Conservation (phyloP, 176 grass and related monocot species). For the Oryza brachyantha region DNA sequence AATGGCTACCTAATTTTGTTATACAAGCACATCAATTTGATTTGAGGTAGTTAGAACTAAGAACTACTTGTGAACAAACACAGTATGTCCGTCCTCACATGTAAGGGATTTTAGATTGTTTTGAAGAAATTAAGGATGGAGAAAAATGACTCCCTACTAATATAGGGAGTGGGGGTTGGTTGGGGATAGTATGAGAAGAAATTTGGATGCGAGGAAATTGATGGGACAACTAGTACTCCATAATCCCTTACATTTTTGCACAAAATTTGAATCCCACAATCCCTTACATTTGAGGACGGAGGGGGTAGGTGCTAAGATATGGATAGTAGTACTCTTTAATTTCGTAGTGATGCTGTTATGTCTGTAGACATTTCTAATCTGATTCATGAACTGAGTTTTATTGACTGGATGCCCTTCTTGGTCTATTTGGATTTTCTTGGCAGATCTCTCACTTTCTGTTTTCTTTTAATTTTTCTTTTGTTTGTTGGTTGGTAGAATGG, state of each 20-base stretch:
- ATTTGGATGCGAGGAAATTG: too few species aligned
- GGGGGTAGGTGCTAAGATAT: background rate
- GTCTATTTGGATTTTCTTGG: conserved; percentile 2
- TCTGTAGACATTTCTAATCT: conserved; percentile 4
- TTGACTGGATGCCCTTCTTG: conserved; percentile 20
- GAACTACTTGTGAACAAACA: background rate
- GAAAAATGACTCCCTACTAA: too few species aligned
- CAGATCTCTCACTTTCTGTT: conserved; percentile 9
- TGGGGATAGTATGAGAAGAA: too few species aligned
- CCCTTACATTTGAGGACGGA: too few species aligned
- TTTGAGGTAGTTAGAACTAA: background rate
- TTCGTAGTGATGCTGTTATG: conserved; percentile 9
- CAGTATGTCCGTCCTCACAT: too few species aligned
- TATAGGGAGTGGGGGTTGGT: too few species aligned
- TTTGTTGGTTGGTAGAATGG: conserved; percentile 43
- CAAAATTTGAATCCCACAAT: too few species aligned
- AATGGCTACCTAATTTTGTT: background rate
- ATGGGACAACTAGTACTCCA: too few species aligned
- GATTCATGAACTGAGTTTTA: conserved; percentile 13
- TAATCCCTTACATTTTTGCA: too few species aligned
- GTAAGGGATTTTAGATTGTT: too few species aligned
- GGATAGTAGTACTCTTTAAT: background rate
- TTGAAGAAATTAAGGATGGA: too few species aligned
- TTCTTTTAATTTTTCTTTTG: conserved; percentile 28
- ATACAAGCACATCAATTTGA: background rate